Conservation (phyloP, 2,329 filamentous ascomycete species). For the Onygenales sp. region DNA sequence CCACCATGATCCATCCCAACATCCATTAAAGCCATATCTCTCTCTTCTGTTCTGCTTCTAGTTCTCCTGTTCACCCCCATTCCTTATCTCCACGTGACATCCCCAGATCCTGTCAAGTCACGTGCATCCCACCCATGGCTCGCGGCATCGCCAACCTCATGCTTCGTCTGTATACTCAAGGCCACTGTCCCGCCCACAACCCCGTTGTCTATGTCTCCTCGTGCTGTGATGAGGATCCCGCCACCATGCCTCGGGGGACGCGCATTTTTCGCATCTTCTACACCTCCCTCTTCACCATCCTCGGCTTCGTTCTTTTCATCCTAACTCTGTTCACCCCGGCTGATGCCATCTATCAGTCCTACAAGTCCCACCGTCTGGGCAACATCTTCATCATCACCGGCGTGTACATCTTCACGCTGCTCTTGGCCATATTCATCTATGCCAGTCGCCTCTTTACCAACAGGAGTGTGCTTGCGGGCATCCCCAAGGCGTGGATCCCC, state of each 20-base stretch:
- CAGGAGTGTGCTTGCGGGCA: conserved; percentile 64
- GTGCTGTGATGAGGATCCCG: background rate
- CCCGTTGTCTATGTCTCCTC: background rate
- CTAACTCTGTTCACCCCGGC: conserved; percentile 72
- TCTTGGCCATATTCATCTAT: conserved; percentile 68
- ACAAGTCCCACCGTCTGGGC: conserved; percentile 55
- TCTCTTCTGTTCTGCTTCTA: no score
- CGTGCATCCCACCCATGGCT: background rate
- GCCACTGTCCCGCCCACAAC: background rate
- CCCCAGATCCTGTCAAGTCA: background rate
- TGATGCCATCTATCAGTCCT: conserved; percentile 71
- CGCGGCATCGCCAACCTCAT: background rate
- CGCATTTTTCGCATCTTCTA: conserved; percentile 71
- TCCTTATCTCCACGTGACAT: no score
- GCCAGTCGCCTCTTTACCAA: conserved; percentile 78
- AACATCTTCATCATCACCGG: conserved; percentile 77
- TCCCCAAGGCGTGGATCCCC: conserved; percentile 80
- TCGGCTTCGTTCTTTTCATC: conserved; percentile 62
- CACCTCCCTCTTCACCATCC: conserved; percentile 63
- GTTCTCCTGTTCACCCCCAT: no score
- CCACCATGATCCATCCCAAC: no score
- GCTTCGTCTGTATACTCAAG: background rate
- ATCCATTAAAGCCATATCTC: no score
- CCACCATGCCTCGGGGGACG: background rate
- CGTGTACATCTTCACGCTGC: conserved; percentile 62